Base-by-base conservation (phyloP, 768 basidiomycete species). In the Tephrocybe sp. region DNA sequence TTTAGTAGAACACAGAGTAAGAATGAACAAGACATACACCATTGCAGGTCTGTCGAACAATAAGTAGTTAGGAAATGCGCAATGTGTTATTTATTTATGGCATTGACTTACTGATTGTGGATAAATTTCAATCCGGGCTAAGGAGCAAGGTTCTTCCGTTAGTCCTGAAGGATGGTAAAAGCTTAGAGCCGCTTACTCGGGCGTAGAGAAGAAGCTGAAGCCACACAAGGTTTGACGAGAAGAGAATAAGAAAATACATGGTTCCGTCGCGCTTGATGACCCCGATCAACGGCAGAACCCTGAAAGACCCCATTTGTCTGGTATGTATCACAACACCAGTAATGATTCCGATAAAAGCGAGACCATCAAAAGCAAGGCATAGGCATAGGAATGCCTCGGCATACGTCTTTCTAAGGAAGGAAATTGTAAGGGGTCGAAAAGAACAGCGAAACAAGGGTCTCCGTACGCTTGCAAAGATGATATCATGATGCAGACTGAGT, bases 211-310 rank as follows among this genome's bases (percentile, higher is more conserved):
- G 16, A 13, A 58, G 49, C 1, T 58, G 46, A n/a, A 58, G 51
- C 59, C 59, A 60, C 2, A 56, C 42, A 24, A 58, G 50, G 31
- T 60, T 60, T 8, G 57, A 58, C 0, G 59, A 58, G 18, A 60
- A 60, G 7, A 60, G 49, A 13, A 58, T 54, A 9, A 58, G 53
- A 43, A 60, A 60, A 25, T 58, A 60, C 9, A 60, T 11, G 4
- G 56, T 28, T 1, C 59, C 59, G n/a, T 60, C 59, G 2, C 55
- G 52, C 26, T 51, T 49, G 16, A 58, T 51, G 12, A 56, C 40
- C 4, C 47, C 5, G 6, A 58, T 1, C 8, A 58, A 1, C 11
- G 40, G 31, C 26, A 45, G 15, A 22, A 16, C 4, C 39, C 19
- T 42, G 18, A 22, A 37, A 6, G 32, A 2, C 5, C 24, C 7